Base-by-base conservation (phyloP, 1,139 yeast species). In the Magnusiomyces tetraspermus region DNA sequence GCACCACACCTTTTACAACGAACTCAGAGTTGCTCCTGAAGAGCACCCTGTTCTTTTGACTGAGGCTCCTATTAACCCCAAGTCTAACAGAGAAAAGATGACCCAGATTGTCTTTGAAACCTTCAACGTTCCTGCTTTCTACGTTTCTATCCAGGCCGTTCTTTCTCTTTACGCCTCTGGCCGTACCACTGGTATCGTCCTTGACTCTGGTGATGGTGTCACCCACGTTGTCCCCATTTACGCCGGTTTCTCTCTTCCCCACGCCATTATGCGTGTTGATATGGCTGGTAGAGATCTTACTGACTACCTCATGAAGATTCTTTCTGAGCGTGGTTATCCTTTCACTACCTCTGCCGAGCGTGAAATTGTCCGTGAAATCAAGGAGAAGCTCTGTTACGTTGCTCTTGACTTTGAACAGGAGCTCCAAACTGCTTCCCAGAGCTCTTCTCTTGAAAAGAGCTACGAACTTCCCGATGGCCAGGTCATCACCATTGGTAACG, bases 201-300 rank as follows among this genome's bases (percentile, higher is more conserved):
- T 92, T 73, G 98, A 92, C 78, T 89, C 97, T 61, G 98, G 98
- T 83, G 98, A 92, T 74, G 98, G 98, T 85, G 98, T 92, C 69
- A 89, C 97, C 69, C 98, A 92, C 95, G 97, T 92, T 75, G 98
- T 92, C 62, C 98, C 98, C 75, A 92, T 92, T 72, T 92, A 92
- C 78, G 96, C 97, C 65, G 98, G 98, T 80, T 92, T 90, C 95
- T 87, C 97, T 58, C 80, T 92, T 73, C 97, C 97, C 69, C 97
- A 92, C 76, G 97, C 97, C 73, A 92, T 92, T 71, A 82, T 87
- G 79, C 90, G 98, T 85, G 85, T 92, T 69, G 97, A 92, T 77
- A 82, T 92, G 77, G 98, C 98, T 68, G 98, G 98, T 79, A 89
- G 98, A 82, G 98, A 92, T 75, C 83, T 92, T 75, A 92, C 98